phyloP scores from a whole-genome alignment of 345 rosid species.

The Raphanus sativus region DNA sequence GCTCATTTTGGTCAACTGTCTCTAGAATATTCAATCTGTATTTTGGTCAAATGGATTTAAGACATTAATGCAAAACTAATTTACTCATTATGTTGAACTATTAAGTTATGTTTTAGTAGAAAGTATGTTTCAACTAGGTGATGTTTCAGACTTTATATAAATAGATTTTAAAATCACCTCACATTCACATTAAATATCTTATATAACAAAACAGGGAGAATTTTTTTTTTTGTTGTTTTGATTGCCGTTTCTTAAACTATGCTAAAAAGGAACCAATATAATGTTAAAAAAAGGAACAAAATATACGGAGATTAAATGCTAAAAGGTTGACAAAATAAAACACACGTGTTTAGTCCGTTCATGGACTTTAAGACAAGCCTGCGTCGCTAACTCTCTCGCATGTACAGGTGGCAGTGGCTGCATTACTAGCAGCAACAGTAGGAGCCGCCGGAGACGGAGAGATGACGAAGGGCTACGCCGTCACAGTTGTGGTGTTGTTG shows the following conservation, averaged over 20 bases:
- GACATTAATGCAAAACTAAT: neutral
- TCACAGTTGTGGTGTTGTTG: conserved; percentile 44
- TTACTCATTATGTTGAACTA: neutral
- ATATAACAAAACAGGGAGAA: neutral
- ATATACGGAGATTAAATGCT: neutral
- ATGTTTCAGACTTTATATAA: neutral
- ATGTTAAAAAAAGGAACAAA: too few relatives aligned
- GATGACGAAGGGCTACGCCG: conserved; percentile 30
- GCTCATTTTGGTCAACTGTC: neutral
- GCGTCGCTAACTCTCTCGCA: neutral
- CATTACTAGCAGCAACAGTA: conserved; percentile 33
- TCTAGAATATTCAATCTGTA: neutral
- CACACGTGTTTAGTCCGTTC: neutral
- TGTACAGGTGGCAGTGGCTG: conserved; percentile 41
- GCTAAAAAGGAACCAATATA: neutral
- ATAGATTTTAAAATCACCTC: neutral
- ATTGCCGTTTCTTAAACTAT: neutral
- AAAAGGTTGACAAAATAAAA: neutral
- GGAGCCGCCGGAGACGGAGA: conserved; percentile 28
- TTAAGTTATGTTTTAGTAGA: neutral
- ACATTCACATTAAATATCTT: neutral
- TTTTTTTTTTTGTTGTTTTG: neutral
- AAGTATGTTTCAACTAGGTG: neutral
- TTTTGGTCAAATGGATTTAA: neutral
- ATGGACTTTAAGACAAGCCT: neutral